Percentiles rank a stretch among this genome's conserved stretches.
These are phyloP conservation scores for Vaccinium corymbosum DNA, from an alignment of 148 eudicot species.

Conservation along the genomic window DNA sequence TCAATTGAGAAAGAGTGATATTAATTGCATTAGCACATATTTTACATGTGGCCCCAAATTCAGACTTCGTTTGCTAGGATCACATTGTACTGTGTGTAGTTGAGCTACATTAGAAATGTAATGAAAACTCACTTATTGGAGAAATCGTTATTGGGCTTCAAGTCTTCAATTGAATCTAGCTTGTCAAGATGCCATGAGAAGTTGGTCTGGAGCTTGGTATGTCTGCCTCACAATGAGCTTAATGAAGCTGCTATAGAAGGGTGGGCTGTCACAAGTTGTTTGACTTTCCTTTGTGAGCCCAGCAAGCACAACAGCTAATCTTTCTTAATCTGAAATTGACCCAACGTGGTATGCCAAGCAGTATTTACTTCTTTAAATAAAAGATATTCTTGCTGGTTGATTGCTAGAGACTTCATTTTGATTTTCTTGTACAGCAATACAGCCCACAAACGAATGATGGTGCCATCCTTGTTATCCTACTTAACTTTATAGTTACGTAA, in stretches of 20 bases:
- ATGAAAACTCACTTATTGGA: background rate
- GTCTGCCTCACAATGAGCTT: background rate
- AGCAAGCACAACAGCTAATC: background rate
- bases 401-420: background rate
- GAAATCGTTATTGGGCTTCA: background rate
- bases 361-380: background rate
- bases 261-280: background rate
- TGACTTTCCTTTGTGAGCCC: background rate
- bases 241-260: background rate
- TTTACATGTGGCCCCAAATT: background rate
- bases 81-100: background rate
- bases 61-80: background rate
- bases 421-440: conserved; percentile 6
- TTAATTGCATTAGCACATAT: background rate
- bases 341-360: background rate
- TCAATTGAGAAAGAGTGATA: background rate
- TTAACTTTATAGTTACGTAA: background rate
- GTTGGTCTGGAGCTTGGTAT: background rate
- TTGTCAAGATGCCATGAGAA: conserved; percentile 10
- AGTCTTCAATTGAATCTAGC: background rate
- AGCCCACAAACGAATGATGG: background rate
- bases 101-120: background rate
- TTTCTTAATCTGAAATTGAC: background rate
- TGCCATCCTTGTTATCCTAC: background rate
- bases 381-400: background rate